Conservation (phyloP, 2,329 filamentous ascomycete genomes). For the Paradendryphiella salina region DNA sequence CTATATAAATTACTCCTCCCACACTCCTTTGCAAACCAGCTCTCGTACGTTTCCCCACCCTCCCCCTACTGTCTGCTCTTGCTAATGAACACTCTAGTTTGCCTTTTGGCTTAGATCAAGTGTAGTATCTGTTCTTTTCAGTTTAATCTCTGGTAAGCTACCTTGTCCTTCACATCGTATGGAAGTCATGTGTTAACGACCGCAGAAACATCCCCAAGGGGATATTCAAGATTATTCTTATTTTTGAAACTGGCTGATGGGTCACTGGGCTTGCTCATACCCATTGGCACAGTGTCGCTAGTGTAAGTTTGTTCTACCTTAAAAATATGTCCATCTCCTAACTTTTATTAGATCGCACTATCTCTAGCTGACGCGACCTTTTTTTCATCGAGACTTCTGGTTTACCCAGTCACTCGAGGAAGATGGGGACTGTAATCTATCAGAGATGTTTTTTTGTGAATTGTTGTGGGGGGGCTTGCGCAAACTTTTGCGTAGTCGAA, state of each 20-base stretch:
- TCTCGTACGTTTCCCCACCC: background rate
- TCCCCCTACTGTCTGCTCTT: background rate
- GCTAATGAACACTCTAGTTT: background rate
- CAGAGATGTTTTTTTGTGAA: background rate
- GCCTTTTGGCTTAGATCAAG: slow-evolving; percentile 11
- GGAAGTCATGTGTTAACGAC: background rate
- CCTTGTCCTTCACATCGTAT: background rate
- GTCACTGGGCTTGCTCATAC: slow-evolving; percentile 5
- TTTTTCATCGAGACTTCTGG: slow-evolving; percentile 2
- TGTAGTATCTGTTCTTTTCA: slow-evolving; percentile 8
- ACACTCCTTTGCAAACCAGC: background rate
- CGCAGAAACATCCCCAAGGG: background rate
- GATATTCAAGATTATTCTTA: slow-evolving; percentile 1
- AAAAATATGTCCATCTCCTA: too few species aligned
- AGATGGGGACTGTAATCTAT: too few species aligned
- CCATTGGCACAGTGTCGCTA: slow-evolving; percentile 2
- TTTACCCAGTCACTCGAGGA: slow-evolving; percentile 1
- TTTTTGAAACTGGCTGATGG: background rate
- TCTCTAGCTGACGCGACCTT: background rate
- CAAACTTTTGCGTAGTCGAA: too few species aligned
- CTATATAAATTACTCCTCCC: background rate
- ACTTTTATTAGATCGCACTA: too few species aligned
- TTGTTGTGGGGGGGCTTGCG: too few species aligned
- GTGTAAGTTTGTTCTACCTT: too few species aligned
- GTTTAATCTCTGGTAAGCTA: slow-evolving; percentile 1